Conservation (phyloP, 2,329 filamentous ascomycete species). For the Penicillium verrucosum region DNA sequence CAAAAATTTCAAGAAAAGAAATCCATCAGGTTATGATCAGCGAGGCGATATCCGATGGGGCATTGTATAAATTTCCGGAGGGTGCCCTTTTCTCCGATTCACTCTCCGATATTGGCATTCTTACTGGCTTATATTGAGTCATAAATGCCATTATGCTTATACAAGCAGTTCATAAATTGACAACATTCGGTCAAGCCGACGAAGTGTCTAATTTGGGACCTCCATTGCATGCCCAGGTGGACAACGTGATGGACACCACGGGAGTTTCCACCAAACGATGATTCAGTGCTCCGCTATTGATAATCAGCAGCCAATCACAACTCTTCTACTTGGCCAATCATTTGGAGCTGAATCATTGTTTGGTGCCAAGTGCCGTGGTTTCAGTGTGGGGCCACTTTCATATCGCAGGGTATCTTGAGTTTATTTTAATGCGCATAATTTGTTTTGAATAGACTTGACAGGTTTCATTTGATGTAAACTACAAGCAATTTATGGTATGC, state of each 20-base stretch:
- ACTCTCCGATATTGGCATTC: neutral
- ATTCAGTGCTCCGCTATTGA: neutral
- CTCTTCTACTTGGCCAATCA: rapidly evolving
- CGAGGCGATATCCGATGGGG: neutral
- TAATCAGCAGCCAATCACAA: rapidly evolving
- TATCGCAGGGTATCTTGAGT: neutral
- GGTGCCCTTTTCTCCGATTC: neutral
- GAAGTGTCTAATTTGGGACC: neutral
- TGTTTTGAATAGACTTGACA: neutral
- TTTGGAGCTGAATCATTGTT: slow-evolving; percentile 3
- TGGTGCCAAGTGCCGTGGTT: neutral
- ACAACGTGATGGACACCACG: neutral
- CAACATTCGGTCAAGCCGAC: neutral
- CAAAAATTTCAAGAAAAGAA: no score
- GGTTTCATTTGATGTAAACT: neutral
- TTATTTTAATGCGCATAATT: neutral
- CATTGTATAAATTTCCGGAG: neutral
- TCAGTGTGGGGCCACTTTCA: neutral
- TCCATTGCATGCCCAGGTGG: neutral
- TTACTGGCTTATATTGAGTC: neutral
- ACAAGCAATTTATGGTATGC: neutral
- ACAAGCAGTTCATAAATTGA: neutral
- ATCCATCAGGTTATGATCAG: neutral
- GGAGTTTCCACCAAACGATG: neutral
- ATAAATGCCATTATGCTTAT: neutral